phyloP scores from a whole-genome alignment of 176 grass and related monocot genomes.

The Chloris gayana region DNA sequence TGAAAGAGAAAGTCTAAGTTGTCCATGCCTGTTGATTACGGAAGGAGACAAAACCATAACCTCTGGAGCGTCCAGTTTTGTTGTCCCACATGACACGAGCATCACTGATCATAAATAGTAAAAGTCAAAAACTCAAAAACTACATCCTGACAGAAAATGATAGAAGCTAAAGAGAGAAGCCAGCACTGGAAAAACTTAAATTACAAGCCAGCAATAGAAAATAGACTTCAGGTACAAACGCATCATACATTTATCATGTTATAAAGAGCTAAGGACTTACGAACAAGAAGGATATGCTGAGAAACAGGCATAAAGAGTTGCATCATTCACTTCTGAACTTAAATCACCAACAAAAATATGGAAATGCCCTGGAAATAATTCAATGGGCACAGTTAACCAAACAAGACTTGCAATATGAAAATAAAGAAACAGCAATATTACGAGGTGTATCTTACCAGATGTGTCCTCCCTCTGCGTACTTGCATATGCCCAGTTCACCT shows the following conservation, averaged over 20 bases:
- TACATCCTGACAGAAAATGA: constrained; percentile 13
- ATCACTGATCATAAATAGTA: constrained; percentile 59
- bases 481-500: constrained; percentile 87
- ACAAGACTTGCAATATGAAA: constrained; percentile 32
- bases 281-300: constrained; percentile 83
- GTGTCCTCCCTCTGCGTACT: constrained; percentile 90
- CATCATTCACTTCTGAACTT: constrained; percentile 90
- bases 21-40: constrained; percentile 72
- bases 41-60: constrained; percentile 91
- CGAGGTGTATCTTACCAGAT: constrained; percentile 50
- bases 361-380: constrained; percentile 76
- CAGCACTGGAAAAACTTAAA: not conserved
- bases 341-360: constrained; percentile 97
- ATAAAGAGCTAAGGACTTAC: constrained; percentile 63
- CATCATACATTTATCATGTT: constrained; percentile 32
- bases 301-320: constrained; percentile 88
- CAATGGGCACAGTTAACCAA: constrained; percentile 42
- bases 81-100: constrained; percentile 94
- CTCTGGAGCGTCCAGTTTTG: constrained; percentile 87
- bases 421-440: not conserved
- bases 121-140: constrained; percentile 32
- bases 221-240: constrained; percentile 1
- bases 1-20: constrained; percentile 13
- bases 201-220: not conserved
- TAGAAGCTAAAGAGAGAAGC: constrained; percentile 23